phyloP scores from a whole-genome alignment of 805 yeast species.

The Cyberlindnera xishuangbannaensis region DNA sequence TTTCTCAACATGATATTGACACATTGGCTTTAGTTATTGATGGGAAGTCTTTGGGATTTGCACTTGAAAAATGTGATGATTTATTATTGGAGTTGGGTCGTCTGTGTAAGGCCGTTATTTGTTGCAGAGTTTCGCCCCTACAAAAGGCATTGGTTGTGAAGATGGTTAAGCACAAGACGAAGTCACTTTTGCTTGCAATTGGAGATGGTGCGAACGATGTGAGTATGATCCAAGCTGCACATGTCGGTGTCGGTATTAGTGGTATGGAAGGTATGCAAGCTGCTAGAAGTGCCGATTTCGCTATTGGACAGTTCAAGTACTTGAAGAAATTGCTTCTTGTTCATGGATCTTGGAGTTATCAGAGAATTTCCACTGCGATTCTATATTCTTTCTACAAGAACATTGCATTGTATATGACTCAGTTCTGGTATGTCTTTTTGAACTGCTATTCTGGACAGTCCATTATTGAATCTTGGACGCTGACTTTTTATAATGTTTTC shows the following conservation, averaged over 20 bases:
- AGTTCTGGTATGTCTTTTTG: constrained; percentile 93
- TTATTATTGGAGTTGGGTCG: constrained; percentile 74
- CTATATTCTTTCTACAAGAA: constrained; percentile 94
- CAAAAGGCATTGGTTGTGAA: constrained; percentile 96
- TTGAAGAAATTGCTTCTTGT: constrained; percentile 78
- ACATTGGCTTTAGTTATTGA: constrained; percentile 88
- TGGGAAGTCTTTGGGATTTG: constrained; percentile 85
- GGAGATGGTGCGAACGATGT: constrained; percentile 99
- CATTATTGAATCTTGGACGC: constrained; percentile 95
- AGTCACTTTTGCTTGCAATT: constrained; percentile 74
- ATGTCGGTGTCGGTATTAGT: constrained; percentile 97
- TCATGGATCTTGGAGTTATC: constrained; percentile 98
- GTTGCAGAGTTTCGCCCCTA: constrained; percentile 96
- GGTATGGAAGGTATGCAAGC: constrained; percentile 99
- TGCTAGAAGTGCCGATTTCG: constrained; percentile 94
- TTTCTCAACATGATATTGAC: constrained; percentile 63
- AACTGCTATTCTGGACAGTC: constrained; percentile 95
- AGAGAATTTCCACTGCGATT: constrained; percentile 87
- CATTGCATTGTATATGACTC: constrained; percentile 93
- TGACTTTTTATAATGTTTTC: constrained; percentile 90
- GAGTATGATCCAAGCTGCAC: constrained; percentile 98
- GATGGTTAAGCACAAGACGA: constrained; percentile 78
- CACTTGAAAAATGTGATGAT: constrained; percentile 80
- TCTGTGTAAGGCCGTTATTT: constrained; percentile 89
- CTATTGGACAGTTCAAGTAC: constrained; percentile 92